phyloP scores from a whole-genome alignment of 2,329 filamentous ascomycete genomes.

The Fusarium sp. region DNA sequence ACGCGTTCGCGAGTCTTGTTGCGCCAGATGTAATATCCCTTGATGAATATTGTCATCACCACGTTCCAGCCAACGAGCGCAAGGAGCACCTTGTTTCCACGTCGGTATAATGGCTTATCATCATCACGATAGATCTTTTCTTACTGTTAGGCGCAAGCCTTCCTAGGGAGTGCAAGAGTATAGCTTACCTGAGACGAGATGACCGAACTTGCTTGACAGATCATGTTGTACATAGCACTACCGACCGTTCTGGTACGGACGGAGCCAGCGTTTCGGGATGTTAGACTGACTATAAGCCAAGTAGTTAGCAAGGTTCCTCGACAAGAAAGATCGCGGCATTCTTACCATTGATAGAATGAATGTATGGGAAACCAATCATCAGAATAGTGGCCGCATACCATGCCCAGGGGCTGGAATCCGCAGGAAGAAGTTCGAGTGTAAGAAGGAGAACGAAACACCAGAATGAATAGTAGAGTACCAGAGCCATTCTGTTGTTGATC shows the following conservation, averaged over 20 bases:
- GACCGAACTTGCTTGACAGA: conserved; percentile 54
- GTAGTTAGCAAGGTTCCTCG: background rate
- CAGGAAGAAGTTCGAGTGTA: conserved; percentile 58
- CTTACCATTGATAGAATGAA: conserved; percentile 36
- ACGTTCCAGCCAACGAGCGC: conserved; percentile 65
- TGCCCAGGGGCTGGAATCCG: conserved; percentile 50
- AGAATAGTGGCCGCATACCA: conserved; percentile 54
- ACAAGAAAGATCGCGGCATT: rapidly evolving
- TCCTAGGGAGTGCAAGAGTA: no score
- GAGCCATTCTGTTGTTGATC: conserved; percentile 57
- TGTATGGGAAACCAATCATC: conserved; percentile 55
- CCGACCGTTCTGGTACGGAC: conserved; percentile 72
- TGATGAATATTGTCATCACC: conserved; percentile 63
- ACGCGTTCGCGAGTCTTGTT: conserved; percentile 62
- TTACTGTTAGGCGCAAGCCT: no score
- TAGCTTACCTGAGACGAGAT: conserved; percentile 49
- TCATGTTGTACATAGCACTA: conserved; percentile 70
- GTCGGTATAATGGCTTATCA: conserved; percentile 52
- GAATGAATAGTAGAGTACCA: conserved; percentile 62
- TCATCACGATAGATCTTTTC: conserved; percentile 59
- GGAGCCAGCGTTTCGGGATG: conserved; percentile 70
- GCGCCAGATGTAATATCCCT: conserved; percentile 66
- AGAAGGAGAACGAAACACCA: conserved; percentile 70
- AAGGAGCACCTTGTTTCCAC: conserved; percentile 67
- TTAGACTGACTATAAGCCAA: conserved; percentile 65